These are phyloP conservation scores for Flagelloscypha sp. DNA, from an alignment of 768 basidiomycete species.

Conservation along the genomic window DNA sequence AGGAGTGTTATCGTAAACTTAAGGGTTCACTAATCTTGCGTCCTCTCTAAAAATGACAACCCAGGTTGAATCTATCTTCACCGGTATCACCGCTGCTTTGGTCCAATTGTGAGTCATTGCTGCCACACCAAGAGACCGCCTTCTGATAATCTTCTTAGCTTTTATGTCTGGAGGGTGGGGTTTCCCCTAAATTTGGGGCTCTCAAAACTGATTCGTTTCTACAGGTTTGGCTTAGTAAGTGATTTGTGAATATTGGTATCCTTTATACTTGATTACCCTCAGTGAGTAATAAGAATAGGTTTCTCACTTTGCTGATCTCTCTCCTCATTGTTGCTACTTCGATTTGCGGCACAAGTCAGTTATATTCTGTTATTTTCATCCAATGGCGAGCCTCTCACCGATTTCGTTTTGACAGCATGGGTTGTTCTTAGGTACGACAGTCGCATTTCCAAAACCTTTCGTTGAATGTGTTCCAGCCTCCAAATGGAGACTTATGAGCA, in stretches of 20 bases:
- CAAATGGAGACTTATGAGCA: neutral
- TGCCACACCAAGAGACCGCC: neutral
- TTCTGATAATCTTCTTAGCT: slow-evolving; percentile 2
- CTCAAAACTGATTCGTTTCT: no score
- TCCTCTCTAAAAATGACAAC: neutral
- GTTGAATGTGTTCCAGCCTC: no score
- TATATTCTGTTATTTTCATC: neutral
- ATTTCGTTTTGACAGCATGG: slow-evolving; percentile 1
- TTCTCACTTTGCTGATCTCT: slow-evolving; percentile 5
- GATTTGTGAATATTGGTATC: neutral
- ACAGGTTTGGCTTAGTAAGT: slow-evolving; percentile 7
- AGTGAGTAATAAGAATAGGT: slow-evolving; percentile 9
- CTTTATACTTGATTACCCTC: neutral
- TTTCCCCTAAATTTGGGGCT: no score
- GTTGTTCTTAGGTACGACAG: neutral
- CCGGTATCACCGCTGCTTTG: slow-evolving; percentile 7
- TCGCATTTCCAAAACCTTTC: no score
- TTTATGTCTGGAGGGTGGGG: no score
- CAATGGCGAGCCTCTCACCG: neutral
- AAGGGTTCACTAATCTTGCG: slow-evolving; percentile 4
- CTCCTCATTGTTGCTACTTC: slow-evolving; percentile 7
- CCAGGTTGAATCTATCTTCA: neutral
- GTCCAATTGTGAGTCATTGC: slow-evolving; percentile 6
- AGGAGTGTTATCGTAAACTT: neutral
- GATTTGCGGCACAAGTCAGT: slow-evolving; percentile 5